These are phyloP conservation scores for Crassisporium funariophilum DNA, from an alignment of 768 basidiomycete species.

Conservation along the genomic window DNA sequence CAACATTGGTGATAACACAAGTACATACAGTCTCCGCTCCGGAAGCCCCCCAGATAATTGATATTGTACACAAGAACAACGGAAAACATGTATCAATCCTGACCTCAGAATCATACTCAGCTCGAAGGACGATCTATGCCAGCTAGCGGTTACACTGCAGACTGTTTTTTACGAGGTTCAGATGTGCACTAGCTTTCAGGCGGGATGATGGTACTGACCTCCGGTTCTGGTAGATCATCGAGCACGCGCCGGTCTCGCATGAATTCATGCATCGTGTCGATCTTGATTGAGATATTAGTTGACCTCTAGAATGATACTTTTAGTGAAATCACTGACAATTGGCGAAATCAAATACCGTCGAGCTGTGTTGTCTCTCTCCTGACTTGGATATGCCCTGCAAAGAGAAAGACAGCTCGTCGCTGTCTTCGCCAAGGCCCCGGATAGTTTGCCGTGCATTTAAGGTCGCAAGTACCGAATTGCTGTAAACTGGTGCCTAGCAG, in stretches of 20 bases:
- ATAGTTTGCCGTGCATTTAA: constrained; percentile 51
- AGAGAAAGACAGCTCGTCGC: constrained; percentile 49
- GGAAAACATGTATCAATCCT: too few relatives aligned
- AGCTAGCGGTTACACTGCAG: neutral
- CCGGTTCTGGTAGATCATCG: constrained; percentile 22
- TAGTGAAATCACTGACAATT: neutral
- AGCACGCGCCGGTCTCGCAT: constrained; percentile 35
- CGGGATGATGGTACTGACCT: constrained; percentile 20
- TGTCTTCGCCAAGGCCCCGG: constrained; percentile 45
- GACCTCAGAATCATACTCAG: too few relatives aligned
- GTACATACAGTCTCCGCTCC: too few relatives aligned
- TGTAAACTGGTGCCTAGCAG: constrained; percentile 42
- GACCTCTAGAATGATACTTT: constrained; percentile 33
- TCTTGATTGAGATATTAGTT: constrained; percentile 63
- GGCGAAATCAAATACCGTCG: constrained; percentile 27
- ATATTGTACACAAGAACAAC: too few relatives aligned
- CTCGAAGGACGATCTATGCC: too few relatives aligned
- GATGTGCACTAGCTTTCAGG: neutral
- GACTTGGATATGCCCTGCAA: constrained; percentile 45
- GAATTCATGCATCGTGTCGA: constrained; percentile 61
- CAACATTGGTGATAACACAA: too few relatives aligned
- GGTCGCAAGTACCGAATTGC: constrained; percentile 56
- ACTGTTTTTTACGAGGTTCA: neutral
- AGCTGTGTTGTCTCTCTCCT: constrained; percentile 33
- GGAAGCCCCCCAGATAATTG: too few relatives aligned